Conservation (phyloP, 1,284 basidiomycete species). For the Sanghuangporus weigelae region DNA sequence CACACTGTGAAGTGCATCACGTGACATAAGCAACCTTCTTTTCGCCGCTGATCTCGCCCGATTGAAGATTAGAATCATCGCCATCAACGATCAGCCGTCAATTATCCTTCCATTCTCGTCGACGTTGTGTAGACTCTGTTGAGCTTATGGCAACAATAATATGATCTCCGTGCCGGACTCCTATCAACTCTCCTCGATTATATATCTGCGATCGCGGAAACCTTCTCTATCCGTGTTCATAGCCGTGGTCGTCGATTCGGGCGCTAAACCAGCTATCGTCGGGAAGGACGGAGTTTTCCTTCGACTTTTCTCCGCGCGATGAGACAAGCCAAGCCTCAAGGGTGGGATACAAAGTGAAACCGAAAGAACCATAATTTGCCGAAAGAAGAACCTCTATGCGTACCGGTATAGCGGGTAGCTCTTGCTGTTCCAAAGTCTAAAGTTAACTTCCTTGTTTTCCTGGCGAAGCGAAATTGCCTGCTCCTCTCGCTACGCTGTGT, state of each 20-base stretch:
- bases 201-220: too few relatives aligned
- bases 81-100: not conserved
- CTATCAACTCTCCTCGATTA: not conserved
- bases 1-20: not conserved
- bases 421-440: slow-evolving; percentile 3
- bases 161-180: not conserved
- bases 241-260: too few relatives aligned
- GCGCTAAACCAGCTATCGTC: too few relatives aligned
- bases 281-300: too few relatives aligned
- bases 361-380: not conserved
- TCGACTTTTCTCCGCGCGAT: too few relatives aligned
- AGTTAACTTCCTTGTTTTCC: not conserved
- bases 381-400: not conserved
- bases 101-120: not conserved
- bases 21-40: not conserved
- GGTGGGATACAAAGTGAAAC: not conserved
- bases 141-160: not conserved
- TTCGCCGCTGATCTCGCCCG: not conserved
- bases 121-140: not conserved
- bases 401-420: not conserved
- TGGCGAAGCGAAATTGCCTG: not conserved
- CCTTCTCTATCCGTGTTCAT: too few relatives aligned
- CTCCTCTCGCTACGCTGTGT: too few relatives aligned
- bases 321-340: too few relatives aligned
- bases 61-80: not conserved